phyloP scores from a whole-genome alignment of 768 basidiomycete genomes.

The Panaeolus papilionaceus region DNA sequence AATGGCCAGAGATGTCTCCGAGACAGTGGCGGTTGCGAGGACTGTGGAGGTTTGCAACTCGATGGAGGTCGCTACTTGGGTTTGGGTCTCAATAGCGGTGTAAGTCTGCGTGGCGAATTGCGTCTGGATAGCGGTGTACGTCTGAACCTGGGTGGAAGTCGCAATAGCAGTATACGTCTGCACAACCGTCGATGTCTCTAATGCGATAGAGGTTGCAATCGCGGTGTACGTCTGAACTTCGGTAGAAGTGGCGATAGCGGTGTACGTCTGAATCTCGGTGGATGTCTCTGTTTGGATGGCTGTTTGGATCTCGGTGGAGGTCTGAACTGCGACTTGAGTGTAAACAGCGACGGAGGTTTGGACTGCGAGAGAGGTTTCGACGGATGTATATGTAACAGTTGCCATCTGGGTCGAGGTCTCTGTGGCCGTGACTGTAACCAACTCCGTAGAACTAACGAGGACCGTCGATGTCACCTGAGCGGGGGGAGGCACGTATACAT shows the following conservation, averaged over 20 bases:
- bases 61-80: background rate
- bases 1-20: background rate
- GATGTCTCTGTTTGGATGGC: background rate
- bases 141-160: constrained; percentile 3
- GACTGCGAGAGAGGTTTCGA: background rate
- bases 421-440: background rate
- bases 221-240: background rate
- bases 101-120: background rate
- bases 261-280: background rate
- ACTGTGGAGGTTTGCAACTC: background rate
- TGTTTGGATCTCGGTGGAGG: background rate
- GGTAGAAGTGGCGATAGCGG: background rate
- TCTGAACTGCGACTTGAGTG: background rate
- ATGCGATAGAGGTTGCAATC: background rate
- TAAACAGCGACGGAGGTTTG: background rate
- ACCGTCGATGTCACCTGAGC: background rate
- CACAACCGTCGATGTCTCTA: background rate
- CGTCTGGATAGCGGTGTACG: constrained; percentile 6
- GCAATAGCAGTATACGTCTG: background rate
- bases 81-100: background rate
- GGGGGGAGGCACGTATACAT: background rate
- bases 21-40: background rate
- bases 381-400: background rate
- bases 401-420: background rate
- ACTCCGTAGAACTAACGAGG: background rate